Evolutionary conservation across 2,329 filamentous ascomycete genomes (phyloP).

Genomic region (Aspergillus sergii): DNA sequence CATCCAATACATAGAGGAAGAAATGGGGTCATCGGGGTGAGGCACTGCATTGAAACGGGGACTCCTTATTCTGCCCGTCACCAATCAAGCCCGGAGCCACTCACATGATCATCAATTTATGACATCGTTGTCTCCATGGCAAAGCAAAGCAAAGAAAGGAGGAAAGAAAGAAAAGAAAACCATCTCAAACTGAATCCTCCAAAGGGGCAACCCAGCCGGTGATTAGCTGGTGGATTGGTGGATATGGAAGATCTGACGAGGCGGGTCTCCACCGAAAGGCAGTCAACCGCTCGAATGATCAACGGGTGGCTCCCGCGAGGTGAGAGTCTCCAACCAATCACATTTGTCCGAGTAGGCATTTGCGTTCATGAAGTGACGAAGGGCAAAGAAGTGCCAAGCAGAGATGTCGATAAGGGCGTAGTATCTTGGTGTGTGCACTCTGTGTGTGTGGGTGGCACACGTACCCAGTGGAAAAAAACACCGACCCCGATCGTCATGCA

Average conservation of each 20-base stretch:
- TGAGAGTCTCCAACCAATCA: conserved; percentile 19
- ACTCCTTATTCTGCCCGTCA: neutral
- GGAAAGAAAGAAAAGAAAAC: neutral
- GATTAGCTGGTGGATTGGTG: conserved; percentile 6
- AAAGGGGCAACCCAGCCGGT: neutral
- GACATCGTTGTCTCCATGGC: neutral
- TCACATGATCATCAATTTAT: conserved; percentile 1
- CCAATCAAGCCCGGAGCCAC: neutral
- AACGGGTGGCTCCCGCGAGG: conserved; percentile 12
- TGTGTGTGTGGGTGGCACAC: conserved; percentile 3
- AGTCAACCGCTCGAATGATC: conserved; percentile 21
- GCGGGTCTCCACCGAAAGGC: conserved; percentile 13
- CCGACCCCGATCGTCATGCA: conserved; percentile 20
- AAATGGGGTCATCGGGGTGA: too few relatives aligned
- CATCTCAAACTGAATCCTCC: neutral
- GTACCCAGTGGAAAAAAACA: conserved; percentile 13
- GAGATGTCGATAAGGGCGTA: neutral
- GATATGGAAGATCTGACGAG: conserved; percentile 18
- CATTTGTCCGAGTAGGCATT: conserved; percentile 8
- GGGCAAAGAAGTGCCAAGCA: conserved; percentile 8
- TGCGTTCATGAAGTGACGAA: conserved; percentile 5
- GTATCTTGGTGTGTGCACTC: too few relatives aligned
- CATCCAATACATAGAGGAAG: neutral
- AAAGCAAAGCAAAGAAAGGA: neutral
- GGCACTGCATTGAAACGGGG: neutral